These are phyloP conservation scores for Arctium lappa DNA, from an alignment of 129 eudicot genomes.

Conservation along the genomic window DNA sequence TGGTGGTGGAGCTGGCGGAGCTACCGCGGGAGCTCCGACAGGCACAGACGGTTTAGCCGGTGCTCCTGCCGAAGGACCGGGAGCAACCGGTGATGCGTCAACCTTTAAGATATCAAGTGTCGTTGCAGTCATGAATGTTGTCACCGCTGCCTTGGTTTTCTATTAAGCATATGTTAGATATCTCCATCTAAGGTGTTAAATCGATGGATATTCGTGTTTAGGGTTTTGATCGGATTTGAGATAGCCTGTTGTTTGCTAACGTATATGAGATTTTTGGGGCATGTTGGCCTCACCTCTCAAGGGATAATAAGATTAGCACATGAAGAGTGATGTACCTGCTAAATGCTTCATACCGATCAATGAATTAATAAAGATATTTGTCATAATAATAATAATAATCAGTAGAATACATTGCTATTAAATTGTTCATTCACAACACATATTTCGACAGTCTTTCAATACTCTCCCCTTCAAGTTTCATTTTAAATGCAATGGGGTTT, in stretches of 20 bases:
- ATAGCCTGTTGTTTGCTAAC: constrained; percentile 2
- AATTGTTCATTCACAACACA: too few relatives aligned
- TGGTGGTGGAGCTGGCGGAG: background rate
- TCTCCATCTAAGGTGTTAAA: background rate
- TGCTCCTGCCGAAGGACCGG: constrained; percentile 9
- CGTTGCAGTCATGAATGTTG: constrained; percentile 11
- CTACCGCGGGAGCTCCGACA: background rate
- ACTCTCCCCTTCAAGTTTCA: too few relatives aligned
- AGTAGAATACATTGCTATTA: background rate
- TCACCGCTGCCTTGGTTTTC: background rate
- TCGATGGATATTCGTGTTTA: background rate
- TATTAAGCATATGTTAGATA: background rate
- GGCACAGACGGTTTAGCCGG: background rate
- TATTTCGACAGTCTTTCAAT: too few relatives aligned
- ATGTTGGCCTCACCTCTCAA: background rate
- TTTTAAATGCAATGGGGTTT: too few relatives aligned
- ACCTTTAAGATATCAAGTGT: constrained; percentile 11
- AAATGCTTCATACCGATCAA: background rate
- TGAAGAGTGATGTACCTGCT: constrained; percentile 8
- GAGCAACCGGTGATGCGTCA: background rate
- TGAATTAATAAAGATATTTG: background rate
- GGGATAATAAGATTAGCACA: background rate
- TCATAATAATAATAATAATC: background rate
- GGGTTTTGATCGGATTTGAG: background rate
- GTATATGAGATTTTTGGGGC: constrained; percentile 2